Conservation (phyloP, 2,329 filamentous ascomycete species). For the Exophiala mesophila region DNA sequence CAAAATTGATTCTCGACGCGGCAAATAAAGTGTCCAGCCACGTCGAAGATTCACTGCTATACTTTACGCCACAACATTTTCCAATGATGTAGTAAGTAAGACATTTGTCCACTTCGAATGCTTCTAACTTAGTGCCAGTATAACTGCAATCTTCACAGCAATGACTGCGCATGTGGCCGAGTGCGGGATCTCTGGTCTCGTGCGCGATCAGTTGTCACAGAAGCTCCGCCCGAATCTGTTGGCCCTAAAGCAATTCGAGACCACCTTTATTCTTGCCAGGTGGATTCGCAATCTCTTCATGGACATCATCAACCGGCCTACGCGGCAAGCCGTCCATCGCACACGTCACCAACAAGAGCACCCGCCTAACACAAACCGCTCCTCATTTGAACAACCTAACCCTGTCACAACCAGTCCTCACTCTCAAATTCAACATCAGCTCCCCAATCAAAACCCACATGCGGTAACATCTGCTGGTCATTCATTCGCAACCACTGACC, state of each 20-base stretch:
- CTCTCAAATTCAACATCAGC: not conserved
- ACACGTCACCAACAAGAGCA: not conserved
- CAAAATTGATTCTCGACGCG: conserved; percentile 6
- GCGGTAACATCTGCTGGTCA: not conserved
- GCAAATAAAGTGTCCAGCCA: conserved; percentile 1
- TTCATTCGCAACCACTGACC: not conserved
- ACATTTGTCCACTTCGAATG: not conserved
- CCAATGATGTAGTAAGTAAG: conserved; percentile 8
- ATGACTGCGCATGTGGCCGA: conserved; percentile 4
- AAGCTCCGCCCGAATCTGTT: conserved; percentile 8
- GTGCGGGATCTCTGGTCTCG: not conserved
- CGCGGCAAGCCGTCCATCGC: not conserved
- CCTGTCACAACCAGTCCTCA: not conserved
- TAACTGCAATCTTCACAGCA: conserved; percentile 6
- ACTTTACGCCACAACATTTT: conserved; percentile 5
- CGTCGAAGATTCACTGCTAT: conserved; percentile 6
- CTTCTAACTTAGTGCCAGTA: not conserved
- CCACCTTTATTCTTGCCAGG: conserved; percentile 3
- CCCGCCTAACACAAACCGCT: not conserved
- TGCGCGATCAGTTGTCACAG: not conserved
- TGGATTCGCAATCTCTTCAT: conserved; percentile 13
- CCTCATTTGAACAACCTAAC: not conserved
- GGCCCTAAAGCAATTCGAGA: conserved; percentile 10
- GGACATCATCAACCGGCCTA: conserved; percentile 4
- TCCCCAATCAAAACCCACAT: not conserved